These are phyloP conservation scores for Solanum aculeatissimum DNA, from an alignment of 305 asterid genomes.

Conservation along the genomic window DNA sequence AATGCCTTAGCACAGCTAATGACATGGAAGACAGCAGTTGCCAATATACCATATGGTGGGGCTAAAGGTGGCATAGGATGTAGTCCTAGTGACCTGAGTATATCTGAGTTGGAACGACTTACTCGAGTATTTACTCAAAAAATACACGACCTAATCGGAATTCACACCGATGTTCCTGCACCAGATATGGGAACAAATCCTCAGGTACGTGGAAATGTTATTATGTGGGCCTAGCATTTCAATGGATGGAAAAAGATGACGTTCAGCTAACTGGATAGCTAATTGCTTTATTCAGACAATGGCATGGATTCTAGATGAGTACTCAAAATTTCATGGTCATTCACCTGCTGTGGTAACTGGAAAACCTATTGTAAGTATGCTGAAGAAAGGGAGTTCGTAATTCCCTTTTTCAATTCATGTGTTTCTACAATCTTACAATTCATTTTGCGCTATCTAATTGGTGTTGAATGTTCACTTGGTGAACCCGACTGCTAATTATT, in stretches of 20 bases:
- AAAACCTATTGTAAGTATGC: constrained; percentile 59
- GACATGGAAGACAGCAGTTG: constrained; percentile 95
- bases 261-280: not conserved
- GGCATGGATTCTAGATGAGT: constrained; percentile 96
- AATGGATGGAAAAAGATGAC: not conserved
- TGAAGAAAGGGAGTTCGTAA: not conserved
- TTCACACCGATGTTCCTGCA: constrained; percentile 76
- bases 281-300: constrained; percentile 35
- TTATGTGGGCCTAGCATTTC: not conserved
- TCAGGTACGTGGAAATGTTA: constrained; percentile 21
- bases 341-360: constrained; percentile 95
- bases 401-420: not conserved
- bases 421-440: not conserved
- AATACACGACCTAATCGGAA: constrained; percentile 72
- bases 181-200: constrained; percentile 94
- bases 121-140: constrained; percentile 83
- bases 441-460: not conserved
- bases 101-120: constrained; percentile 69
- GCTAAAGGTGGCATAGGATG: constrained; percentile 95
- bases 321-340: constrained; percentile 84
- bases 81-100: constrained; percentile 50
- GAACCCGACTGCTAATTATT: not conserved
- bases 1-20: constrained; percentile 81
- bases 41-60: constrained; percentile 87
- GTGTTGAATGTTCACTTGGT: not conserved